Evolutionary conservation across 192 early-diverging fungal species (phyloP).

Genomic region (Coemansia sp.): DNA sequence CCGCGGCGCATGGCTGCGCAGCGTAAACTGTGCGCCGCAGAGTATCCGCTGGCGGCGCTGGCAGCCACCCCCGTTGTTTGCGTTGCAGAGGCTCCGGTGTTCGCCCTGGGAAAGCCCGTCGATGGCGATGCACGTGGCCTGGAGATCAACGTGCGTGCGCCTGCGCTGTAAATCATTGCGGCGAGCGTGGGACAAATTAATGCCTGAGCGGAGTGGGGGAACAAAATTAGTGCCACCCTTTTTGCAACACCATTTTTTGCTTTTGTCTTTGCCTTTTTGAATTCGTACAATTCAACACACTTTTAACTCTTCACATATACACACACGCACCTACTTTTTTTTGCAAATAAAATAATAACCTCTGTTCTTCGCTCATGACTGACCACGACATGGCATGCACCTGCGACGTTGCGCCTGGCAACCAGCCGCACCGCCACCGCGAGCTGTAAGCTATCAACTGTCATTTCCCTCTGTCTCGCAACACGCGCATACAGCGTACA

Average conservation of each 20-base stretch:
- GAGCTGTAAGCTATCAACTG: slow-evolving; percentile 27
- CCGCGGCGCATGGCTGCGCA: slow-evolving; percentile 14
- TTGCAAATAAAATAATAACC: background rate
- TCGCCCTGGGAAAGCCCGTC: slow-evolving; percentile 24
- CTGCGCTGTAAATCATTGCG: no score
- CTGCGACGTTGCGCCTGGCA: slow-evolving; percentile 43
- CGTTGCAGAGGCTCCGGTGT: slow-evolving; percentile 9
- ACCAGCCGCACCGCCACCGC: slow-evolving; percentile 45
- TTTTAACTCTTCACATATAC: no score
- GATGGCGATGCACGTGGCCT: slow-evolving; percentile 6
- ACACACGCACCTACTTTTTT: slow-evolving; percentile 1
- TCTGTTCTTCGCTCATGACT: slow-evolving; percentile 16
- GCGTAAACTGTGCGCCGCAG: slow-evolving; percentile 6
- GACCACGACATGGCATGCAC: slow-evolving; percentile 50
- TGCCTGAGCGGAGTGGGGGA: no score
- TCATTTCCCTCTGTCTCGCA: background rate
- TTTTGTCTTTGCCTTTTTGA: background rate
- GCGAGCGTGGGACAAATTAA: no score
- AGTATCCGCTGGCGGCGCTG: slow-evolving; percentile 12
- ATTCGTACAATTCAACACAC: background rate
- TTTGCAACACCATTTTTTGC: background rate
- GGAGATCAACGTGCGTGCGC: slow-evolving; percentile 14
- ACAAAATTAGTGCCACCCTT: background rate
- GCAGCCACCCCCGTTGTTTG: slow-evolving; percentile 29
- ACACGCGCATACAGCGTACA: background rate